These are phyloP conservation scores for Debaryomycetaceae sp. DNA, from an alignment of 1,139 yeast species.

Conservation along the genomic window DNA sequence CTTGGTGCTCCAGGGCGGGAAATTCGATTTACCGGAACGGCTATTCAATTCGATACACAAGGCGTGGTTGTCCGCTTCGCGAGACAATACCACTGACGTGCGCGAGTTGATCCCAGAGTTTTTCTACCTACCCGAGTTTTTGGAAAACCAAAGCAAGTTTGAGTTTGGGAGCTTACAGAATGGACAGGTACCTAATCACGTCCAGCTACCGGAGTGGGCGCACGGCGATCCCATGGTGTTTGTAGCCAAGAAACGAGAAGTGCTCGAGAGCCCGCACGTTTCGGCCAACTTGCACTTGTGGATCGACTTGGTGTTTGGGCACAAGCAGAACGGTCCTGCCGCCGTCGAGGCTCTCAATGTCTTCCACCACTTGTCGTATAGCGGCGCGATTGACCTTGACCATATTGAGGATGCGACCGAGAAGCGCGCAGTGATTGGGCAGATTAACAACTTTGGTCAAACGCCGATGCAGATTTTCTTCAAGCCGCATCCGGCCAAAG, in stretches of 20 bases:
- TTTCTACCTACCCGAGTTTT: slow-evolving; percentile 67
- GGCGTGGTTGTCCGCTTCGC: slow-evolving; percentile 72
- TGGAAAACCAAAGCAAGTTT: slow-evolving; percentile 50
- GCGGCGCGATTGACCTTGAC: slow-evolving; percentile 72
- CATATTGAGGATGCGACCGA: slow-evolving; percentile 62
- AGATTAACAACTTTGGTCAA: slow-evolving; percentile 84
- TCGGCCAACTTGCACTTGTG: slow-evolving; percentile 64
- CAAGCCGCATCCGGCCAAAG: slow-evolving; percentile 50
- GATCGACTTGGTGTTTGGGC: slow-evolving; percentile 79
- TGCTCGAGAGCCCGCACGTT: slow-evolving; percentile 72
- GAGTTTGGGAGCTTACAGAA: slow-evolving; percentile 61
- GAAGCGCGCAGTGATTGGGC: slow-evolving; percentile 65
- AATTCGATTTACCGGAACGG: slow-evolving; percentile 79
- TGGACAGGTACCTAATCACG: slow-evolving; percentile 49
- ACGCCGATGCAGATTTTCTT: slow-evolving; percentile 66
- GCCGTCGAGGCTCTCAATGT: slow-evolving; percentile 63
- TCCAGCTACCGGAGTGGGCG: slow-evolving; percentile 74
- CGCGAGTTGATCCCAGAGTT: slow-evolving; percentile 81
- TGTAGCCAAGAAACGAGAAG: slow-evolving; percentile 65
- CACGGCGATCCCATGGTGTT: slow-evolving; percentile 61
- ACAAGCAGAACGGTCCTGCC: slow-evolving; percentile 58
- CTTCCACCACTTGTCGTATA: slow-evolving; percentile 71
- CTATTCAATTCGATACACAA: slow-evolving; percentile 59
- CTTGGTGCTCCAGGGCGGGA: slow-evolving; percentile 70
- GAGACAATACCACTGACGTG: slow-evolving; percentile 75